Evolutionary conservation across 441 rosid genomes (phyloP).

Genomic region (Gossypium schwendimanii): DNA sequence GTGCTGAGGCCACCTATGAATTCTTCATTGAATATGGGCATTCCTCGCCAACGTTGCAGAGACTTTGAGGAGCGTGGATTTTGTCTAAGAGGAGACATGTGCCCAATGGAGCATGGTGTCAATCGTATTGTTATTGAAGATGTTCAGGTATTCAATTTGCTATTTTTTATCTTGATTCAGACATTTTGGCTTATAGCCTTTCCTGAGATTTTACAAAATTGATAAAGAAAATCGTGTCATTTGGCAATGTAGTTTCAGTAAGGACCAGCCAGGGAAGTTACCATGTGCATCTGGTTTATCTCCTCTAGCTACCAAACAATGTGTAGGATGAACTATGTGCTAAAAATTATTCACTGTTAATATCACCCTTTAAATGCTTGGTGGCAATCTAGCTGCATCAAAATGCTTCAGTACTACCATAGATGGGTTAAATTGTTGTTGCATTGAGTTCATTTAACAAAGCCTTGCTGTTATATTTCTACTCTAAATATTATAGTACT

Average conservation of each 20-base stretch:
- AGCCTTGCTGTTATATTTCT: background rate
- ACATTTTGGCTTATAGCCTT: background rate
- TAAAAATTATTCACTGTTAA: background rate
- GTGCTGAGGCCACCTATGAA: slow-evolving; percentile 55
- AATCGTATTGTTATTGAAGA: slow-evolving; percentile 96
- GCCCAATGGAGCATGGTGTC: slow-evolving; percentile 99
- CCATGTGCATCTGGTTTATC: background rate
- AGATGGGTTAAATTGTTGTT: background rate
- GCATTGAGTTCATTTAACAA: background rate
- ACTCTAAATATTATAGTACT: background rate
- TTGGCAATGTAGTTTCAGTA: background rate
- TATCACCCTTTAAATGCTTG: background rate
- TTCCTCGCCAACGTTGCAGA: slow-evolving; percentile 78
- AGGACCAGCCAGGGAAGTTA: background rate
- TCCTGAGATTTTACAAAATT: background rate
- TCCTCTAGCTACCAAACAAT: background rate
- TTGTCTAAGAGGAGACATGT: slow-evolving; percentile 98
- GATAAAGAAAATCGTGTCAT: background rate
- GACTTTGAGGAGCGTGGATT: slow-evolving; percentile 99
- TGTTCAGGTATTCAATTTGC: slow-evolving; percentile 64
- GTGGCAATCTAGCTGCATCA: background rate
- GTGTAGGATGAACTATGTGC: background rate
- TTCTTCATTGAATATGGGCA: slow-evolving; percentile 62
- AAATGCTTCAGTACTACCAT: background rate
- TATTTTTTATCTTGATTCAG: background rate